A percentile compares a stretch with the other conserved stretches of the same genome.
Conservation (phyloP, 164 flowering plant genomes). For the Houttuynia cordata region DNA sequence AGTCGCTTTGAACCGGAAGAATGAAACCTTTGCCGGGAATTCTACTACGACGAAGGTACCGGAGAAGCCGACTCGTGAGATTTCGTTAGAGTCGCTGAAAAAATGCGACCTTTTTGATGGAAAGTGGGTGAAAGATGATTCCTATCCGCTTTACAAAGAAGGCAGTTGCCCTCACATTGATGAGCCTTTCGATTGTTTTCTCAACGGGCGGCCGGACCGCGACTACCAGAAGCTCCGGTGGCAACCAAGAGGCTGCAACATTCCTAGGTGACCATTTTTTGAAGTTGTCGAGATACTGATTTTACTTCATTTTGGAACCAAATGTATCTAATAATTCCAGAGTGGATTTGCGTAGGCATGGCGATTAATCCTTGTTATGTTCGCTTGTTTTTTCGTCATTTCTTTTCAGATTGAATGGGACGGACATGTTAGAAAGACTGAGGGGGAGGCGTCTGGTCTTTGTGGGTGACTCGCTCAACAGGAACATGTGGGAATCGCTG, state of each 20-base stretch:
- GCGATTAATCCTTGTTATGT: too few species aligned
- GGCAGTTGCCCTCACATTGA: conserved; percentile 80
- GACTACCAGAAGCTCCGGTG: conserved; percentile 53
- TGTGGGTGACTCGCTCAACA: conserved; percentile 90
- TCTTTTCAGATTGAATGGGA: conserved; percentile 47
- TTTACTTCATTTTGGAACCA: too few species aligned
- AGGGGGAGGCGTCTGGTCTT: conserved; percentile 81
- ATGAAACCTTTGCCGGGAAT: not conserved
- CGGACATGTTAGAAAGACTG: conserved; percentile 53
- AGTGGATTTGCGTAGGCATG: too few species aligned
- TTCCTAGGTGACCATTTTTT: conserved; percentile 56
- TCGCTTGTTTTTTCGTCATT: too few species aligned
- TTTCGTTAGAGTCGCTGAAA: conserved; percentile 26
- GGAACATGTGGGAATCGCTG: conserved; percentile 99
- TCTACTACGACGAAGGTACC: not conserved
- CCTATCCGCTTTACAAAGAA: conserved; percentile 70
- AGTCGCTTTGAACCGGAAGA: not conserved
- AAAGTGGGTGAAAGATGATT: conserved; percentile 74
- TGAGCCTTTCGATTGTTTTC: conserved; percentile 65
- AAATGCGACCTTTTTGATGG: conserved; percentile 76
- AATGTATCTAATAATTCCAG: too few species aligned
- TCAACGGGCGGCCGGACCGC: conserved; percentile 74
- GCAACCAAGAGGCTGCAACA: conserved; percentile 72
- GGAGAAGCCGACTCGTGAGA: conserved; percentile 4
- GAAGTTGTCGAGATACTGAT: not conserved